Evolutionary conservation across 352 stramenopile genomes (phyloP), one percentile per base, ranked within the genome.

Genomic region (Pythium insidiosum): DNA sequence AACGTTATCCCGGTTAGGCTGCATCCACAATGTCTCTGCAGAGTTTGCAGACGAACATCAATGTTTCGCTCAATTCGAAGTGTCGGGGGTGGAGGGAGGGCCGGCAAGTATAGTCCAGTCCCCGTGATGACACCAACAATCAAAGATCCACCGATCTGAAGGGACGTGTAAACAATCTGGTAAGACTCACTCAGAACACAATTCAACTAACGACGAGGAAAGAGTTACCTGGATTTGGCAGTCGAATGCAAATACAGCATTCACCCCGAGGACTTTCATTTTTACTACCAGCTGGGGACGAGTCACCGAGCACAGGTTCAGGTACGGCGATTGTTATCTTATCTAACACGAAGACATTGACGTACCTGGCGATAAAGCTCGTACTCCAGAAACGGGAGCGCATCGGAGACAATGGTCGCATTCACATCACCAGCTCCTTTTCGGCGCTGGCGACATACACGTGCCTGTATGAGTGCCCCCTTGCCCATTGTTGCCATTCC

Each of bases 321-420:
- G 13, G 23, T 12, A 18, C 46, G 6, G 41, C 16, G 25, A 38
- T 42, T 11, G 39, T 29, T 18, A n/a, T 41, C 10, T 50, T 6
- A 18, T 41, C 19, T 20, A 42, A 13, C 28, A n/a, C 12, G 23
- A 40, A 47, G 15, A 16, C 13, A 37, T 38, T 15, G 25, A 36
- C 50, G 4, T 47, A 98, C 77, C 73, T 99, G 95, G 13, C 96
- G 88, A 69, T 97, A 96, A 5, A 99, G 71, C 48, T 98, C 94
- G 54, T 98, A 98, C 54, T 99, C 95, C 19, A 99, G 62, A 50
- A 99, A 99, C n/a, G 95, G 94, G 3, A 99, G 73, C 7, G 89
- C 92, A 55, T 99, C 91, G 4, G 87, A 98, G 2, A 99, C 90
- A 42, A 95, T 92, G 11, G 97, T 96, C 7, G 95, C 95, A 60